phyloP scores from a whole-genome alignment of 176 grass and related monocot species.

The Hordeum marinum region DNA sequence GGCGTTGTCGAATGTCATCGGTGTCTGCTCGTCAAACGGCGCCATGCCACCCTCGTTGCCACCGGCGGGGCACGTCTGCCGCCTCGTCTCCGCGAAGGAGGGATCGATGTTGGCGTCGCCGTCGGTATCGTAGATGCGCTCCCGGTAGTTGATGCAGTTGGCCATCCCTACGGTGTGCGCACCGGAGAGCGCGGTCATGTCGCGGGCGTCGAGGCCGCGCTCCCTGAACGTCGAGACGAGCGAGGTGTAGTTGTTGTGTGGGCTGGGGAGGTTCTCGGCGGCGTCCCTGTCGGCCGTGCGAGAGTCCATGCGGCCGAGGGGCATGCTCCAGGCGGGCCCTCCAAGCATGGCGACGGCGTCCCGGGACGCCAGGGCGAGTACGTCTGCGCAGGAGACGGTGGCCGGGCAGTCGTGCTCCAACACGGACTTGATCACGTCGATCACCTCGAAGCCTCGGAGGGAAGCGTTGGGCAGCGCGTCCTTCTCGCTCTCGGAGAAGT shows the following conservation, averaged over 20 bases:
- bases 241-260: background rate
- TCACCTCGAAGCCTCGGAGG: conserved; percentile 37
- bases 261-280: conserved; percentile 44
- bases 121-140: background rate
- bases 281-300: background rate
- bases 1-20: conserved; percentile 42
- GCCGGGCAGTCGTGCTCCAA: conserved; percentile 47
- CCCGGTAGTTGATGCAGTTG: background rate
- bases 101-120: conserved; percentile 10
- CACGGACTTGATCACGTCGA: conserved; percentile 56
- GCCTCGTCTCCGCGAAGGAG: background rate
- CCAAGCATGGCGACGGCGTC: conserved; percentile 57
- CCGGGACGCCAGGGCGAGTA: conserved; percentile 41
- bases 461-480: conserved; percentile 32
- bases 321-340: conserved; percentile 55
- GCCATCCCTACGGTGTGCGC: conserved; percentile 40
- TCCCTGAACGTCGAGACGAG: conserved; percentile 30
- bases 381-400: conserved; percentile 59
- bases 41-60: background rate
- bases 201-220: conserved; percentile 34
- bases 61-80: background rate
- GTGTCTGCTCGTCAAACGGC: conserved; percentile 24
- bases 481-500: conserved; percentile 40
- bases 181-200: conserved; percentile 57
- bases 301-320: conserved; percentile 67